phyloP scores from a whole-genome alignment of 306 rosid genomes.

The Senna tora region DNA sequence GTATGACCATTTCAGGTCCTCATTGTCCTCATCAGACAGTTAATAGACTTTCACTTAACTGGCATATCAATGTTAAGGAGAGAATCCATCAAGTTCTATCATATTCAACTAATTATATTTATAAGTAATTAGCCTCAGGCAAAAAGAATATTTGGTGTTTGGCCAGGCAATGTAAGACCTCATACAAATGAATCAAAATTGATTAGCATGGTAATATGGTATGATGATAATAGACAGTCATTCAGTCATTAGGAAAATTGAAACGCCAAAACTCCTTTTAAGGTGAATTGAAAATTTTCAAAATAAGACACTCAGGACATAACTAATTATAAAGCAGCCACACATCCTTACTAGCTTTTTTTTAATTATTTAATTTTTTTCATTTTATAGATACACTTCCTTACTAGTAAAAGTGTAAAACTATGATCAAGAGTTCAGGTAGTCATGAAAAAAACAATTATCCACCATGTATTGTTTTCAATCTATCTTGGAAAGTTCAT shows the following conservation, averaged over 20 bases:
- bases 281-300: background rate
- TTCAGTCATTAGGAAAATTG: background rate
- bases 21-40: background rate
- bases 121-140: background rate
- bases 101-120: background rate
- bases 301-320: background rate
- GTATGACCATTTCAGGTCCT: slow-evolving; percentile 7
- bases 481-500: slow-evolving; percentile 6
- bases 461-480: background rate
- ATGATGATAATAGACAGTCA: background rate
- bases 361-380: too few species aligned
- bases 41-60: background rate
- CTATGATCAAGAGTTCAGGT: slow-evolving; percentile 10
- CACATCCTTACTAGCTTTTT: background rate
- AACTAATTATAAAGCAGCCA: background rate
- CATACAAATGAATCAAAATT: too few species aligned
- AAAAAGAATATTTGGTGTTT: background rate
- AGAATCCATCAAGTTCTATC: background rate
- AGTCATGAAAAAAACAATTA: background rate
- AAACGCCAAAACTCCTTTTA: background rate
- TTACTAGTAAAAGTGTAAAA: background rate
- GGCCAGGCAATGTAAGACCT: background rate
- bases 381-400: too few species aligned
- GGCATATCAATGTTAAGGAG: slow-evolving; percentile 2
- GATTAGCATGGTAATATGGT: background rate